These are phyloP conservation scores for Wallacemonas sp. DNA, from an alignment of 208 protist genomes.

Conservation along the genomic window DNA sequence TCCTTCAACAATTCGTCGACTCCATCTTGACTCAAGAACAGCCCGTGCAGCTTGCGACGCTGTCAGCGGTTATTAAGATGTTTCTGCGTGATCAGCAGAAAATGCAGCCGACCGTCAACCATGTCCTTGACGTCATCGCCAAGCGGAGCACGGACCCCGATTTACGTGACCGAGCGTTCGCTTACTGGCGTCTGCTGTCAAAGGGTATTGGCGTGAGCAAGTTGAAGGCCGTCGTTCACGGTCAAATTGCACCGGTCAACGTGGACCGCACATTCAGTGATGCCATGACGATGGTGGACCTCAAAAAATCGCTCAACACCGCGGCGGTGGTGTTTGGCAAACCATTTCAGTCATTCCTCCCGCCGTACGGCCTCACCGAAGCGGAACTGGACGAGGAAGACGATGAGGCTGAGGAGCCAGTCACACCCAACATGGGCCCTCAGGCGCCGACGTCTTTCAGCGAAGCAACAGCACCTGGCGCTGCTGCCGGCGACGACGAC, in stretches of 20 bases:
- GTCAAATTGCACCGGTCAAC: conserved; percentile 85
- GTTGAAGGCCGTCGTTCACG: conserved; percentile 89
- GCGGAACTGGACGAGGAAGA: conserved; percentile 63
- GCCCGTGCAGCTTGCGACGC: conserved; percentile 84
- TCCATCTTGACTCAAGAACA: conserved; percentile 87
- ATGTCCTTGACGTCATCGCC: conserved; percentile 64
- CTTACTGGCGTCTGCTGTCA: conserved; percentile 99
- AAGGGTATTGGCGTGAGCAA: conserved; percentile 96
- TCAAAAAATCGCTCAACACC: conserved; percentile 90
- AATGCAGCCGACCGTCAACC: conserved; percentile 72
- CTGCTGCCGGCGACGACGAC: not conserved
- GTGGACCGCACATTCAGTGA: conserved; percentile 93
- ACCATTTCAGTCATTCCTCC: conserved; percentile 93
- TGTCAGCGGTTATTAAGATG: conserved; percentile 98
- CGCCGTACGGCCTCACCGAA: conserved; percentile 68
- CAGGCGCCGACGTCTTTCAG: not conserved
- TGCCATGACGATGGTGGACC: conserved; percentile 87
- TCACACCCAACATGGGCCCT: conserved; percentile 5
- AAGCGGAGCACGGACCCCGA: conserved; percentile 96
- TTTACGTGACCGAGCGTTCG: conserved; percentile 98
- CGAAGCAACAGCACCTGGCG: not conserved
- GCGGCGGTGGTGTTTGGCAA: conserved; percentile 96
- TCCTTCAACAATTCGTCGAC: conserved; percentile 97
- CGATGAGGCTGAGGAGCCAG: conserved; percentile 31
- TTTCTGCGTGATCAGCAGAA: conserved; percentile 93